Evolutionary conservation across 495 filamentous ascomycete genomes (phyloP), one percentile per base, ranked within the genome.

Genomic region (Hyaloscypha bicolor): DNA sequence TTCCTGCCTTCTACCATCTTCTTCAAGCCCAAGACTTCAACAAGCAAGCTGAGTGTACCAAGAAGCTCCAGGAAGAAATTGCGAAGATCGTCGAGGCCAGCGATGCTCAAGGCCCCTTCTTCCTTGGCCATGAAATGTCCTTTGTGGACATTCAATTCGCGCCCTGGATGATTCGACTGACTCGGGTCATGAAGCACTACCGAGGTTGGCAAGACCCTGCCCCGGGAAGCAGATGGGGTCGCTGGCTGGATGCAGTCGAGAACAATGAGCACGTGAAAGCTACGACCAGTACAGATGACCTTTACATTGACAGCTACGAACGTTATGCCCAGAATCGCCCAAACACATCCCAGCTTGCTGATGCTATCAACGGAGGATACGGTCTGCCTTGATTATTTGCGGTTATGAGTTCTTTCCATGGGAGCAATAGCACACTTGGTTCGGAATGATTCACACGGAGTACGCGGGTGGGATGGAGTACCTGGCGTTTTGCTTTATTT

Each of bases 111-210:
- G 94, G 94, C 0, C 94, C 94, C 0, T 95, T 91, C 76, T 96
- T 97, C 77, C 82, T 95, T 32, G 93, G 93, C 9, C 78, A 80
- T 16, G 76, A 85, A 16, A 78, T 95, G 31, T 89, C 87, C 37
- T 91, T 92, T 67, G 93, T 97, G 4, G 94, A 98, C 71, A 83
- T 97, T 29, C 91, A 95, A 70, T 85, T 94, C 57, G 94, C 93
- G 9, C 94, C 94, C 9, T 98, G 94, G 87, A 85, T 95, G 58
- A 72, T 97, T 37, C 88, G 94, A 1, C 77, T 97, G 62, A 81
- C 83, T 14, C 82, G 88, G 21, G 91, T 97, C 31, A 80, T 96
- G 62, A 87, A 88, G 60, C 90, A 88, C n/a, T 94, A 94, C 72
- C 85, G 91, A 29, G 88, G 86, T 35, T 97, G 92, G 92, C 87